Percentiles rank a stretch among this genome's conserved stretches.
These are phyloP conservation scores for Fusarium bulbicola DNA, from an alignment of 2,329 filamentous ascomycete genomes.

Conservation along the genomic window DNA sequence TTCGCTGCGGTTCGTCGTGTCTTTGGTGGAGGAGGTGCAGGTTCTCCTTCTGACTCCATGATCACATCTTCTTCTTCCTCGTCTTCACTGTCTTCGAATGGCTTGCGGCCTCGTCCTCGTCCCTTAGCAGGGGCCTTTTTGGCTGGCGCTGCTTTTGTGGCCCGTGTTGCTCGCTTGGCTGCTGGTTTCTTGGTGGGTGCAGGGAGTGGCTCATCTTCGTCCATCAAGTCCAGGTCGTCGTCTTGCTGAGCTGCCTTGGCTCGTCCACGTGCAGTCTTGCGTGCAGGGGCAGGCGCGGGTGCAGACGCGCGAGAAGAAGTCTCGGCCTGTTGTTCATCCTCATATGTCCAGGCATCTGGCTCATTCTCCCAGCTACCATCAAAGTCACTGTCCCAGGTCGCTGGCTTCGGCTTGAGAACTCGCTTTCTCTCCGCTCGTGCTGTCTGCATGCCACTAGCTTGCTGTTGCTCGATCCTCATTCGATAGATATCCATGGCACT, in stretches of 20 bases:
- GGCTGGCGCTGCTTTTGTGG: slow-evolving; percentile 56
- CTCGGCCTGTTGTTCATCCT: slow-evolving; percentile 36
- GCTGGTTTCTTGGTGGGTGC: slow-evolving; percentile 46
- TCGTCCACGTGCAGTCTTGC: slow-evolving; percentile 13
- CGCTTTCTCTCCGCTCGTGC: slow-evolving; percentile 49
- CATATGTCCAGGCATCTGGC: slow-evolving; percentile 63
- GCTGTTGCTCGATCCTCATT: slow-evolving; percentile 74
- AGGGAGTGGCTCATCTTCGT: slow-evolving; percentile 55
- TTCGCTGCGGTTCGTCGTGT: slow-evolving; percentile 37
- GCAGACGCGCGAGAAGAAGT: not conserved
- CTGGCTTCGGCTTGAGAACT: slow-evolving; percentile 76
- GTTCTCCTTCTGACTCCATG: slow-evolving; percentile 63
- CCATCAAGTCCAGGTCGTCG: slow-evolving; percentile 45
- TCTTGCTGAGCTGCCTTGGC: slow-evolving; percentile 37
- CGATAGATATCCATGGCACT: slow-evolving; percentile 79
- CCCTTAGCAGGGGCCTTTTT: slow-evolving; percentile 56
- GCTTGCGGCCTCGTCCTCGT: slow-evolving; percentile 53
- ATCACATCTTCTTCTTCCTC: slow-evolving; percentile 59
- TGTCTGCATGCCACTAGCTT: slow-evolving; percentile 68
- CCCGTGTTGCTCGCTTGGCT: slow-evolving; percentile 42
- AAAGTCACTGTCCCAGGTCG: slow-evolving; percentile 87
- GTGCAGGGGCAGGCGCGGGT: slow-evolving; percentile 4
- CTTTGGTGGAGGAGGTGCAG: slow-evolving; percentile 49
- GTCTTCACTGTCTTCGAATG: slow-evolving; percentile 48
- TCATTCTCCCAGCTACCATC: slow-evolving; percentile 88